A percentile compares a stretch with the other conserved stretches of the same genome.
These are phyloP conservation scores for Gossypium gossypioides DNA, from an alignment of 441 rosid species.

Conservation along the genomic window DNA sequence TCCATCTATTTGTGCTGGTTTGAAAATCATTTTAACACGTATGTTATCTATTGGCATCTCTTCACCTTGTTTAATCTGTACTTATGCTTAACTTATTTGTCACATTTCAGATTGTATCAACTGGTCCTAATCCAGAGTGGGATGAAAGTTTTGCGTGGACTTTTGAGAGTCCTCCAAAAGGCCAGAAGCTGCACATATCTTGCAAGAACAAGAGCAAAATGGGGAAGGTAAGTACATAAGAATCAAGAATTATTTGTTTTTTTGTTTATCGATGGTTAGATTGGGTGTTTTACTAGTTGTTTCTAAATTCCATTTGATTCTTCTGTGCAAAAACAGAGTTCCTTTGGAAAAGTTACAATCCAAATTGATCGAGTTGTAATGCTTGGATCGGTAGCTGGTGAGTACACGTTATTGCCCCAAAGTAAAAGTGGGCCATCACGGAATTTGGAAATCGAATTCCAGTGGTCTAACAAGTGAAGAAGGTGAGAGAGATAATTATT, in stretches of 20 bases:
- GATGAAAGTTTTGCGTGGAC: conserved; percentile 96
- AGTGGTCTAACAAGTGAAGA: conserved; percentile 84
- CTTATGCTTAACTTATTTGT: neutral
- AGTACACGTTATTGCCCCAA: conserved; percentile 77
- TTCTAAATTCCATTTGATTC: neutral
- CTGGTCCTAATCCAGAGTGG: conserved; percentile 98
- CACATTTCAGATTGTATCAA: conserved; percentile 60
- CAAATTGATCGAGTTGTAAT: conserved; percentile 94
- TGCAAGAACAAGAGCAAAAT: conserved; percentile 99
- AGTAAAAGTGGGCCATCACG: conserved; percentile 93
- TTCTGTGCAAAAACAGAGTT: conserved; percentile 48
- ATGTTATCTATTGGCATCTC: neutral
- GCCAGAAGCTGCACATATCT: conserved; percentile 89
- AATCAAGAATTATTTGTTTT: neutral
- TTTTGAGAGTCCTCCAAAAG: conserved; percentile 95
- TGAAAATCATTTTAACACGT: neutral
- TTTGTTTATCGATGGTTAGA: neutral
- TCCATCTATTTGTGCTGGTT: neutral
- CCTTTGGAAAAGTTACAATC: conserved; percentile 94
- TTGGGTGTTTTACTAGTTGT: neutral
- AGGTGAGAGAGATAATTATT: neutral
- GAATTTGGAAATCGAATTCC: conserved; percentile 91
- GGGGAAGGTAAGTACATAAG: conserved; percentile 69
- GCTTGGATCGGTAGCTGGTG: conserved; percentile 97
- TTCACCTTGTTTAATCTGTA: neutral